Evolutionary conservation across 192 early-diverging fungal genomes (phyloP).

Genomic region (Haplosporangium gracile): DNA sequence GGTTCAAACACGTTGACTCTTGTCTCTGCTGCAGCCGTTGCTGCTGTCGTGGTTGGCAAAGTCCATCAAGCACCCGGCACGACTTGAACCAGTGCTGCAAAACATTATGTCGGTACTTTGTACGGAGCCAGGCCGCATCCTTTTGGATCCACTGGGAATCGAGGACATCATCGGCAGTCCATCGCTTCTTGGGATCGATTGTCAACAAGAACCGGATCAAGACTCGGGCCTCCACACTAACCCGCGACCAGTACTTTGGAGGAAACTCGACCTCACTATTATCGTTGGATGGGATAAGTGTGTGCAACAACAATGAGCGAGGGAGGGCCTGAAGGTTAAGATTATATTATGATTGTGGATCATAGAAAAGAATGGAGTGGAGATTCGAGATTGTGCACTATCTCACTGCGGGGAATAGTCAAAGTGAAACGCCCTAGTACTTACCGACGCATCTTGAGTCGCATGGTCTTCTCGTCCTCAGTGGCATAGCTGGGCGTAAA

Average conservation of each 20-base stretch:
- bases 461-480: slow-evolving; percentile 28
- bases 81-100: slow-evolving; percentile 18
- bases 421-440: slow-evolving; percentile 13
- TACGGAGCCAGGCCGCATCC: slow-evolving; percentile 55
- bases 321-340: background rate
- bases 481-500: slow-evolving; percentile 31
- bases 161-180: slow-evolving; percentile 66
- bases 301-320: background rate
- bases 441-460: slow-evolving; percentile 20
- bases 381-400: background rate
- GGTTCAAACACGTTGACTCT: background rate
- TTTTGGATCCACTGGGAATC: slow-evolving; percentile 67
- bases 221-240: slow-evolving; percentile 58
- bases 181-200: slow-evolving; percentile 61
- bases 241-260: slow-evolving; percentile 62
- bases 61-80: background rate
- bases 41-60: background rate
- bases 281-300: slow-evolving; percentile 35
- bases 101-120: slow-evolving; percentile 56
- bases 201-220: slow-evolving; percentile 61
- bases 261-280: slow-evolving; percentile 56
- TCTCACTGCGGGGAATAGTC: slow-evolving; percentile 15
- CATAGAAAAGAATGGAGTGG: background rate
- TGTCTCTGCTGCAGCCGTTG: background rate
- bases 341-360: background rate